Conservation (phyloP, 257 asterid genomes). For the Przewalskia tangutica region DNA sequence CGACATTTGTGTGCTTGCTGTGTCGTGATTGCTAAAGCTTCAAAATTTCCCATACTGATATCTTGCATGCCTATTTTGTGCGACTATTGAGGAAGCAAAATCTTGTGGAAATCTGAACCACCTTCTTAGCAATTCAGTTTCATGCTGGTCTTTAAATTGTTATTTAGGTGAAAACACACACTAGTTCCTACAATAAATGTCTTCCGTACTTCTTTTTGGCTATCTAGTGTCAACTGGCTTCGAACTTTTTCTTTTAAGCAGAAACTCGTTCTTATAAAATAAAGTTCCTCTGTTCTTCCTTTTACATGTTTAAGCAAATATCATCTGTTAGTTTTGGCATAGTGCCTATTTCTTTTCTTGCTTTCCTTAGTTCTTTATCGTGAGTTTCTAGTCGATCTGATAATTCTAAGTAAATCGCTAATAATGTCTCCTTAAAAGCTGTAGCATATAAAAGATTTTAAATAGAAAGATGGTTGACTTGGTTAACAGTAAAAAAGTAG, state of each 20-base stretch:
- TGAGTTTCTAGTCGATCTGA: not conserved
- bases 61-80: not conserved
- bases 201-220: not conserved
- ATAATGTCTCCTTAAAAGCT: not conserved
- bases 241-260: not conserved
- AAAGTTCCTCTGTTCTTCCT: not conserved
- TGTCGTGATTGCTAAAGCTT: not conserved
- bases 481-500: not conserved
- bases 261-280: not conserved
- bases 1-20: not conserved
- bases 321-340: not conserved
- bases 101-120: not conserved
- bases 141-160: not conserved
- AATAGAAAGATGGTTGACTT: not conserved
- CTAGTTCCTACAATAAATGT: not conserved
- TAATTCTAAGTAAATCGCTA: not conserved
- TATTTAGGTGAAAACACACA: not conserved
- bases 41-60: not conserved
- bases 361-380: not conserved
- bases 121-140: not conserved
- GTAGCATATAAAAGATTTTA: not conserved
- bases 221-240: not conserved
- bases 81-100: not conserved
- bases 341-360: not conserved
- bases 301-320: not conserved